Evolutionary conservation across 331 rosid species (phyloP).

Genomic region (Pyrus hybrid): DNA sequence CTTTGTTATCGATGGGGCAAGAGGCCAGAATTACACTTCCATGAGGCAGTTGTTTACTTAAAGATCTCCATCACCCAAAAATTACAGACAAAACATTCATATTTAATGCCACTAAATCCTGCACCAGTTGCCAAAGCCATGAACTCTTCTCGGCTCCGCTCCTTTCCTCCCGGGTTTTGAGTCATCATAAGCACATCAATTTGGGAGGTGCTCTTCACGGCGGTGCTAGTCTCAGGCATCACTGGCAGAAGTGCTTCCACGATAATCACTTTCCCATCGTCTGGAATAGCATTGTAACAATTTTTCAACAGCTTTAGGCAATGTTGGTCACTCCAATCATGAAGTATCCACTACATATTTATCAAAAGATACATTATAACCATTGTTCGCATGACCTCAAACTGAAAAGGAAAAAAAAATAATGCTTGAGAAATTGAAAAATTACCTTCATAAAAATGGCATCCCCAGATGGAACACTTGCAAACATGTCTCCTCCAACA

Average conservation of each 20-base stretch:
- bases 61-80: slow-evolving; percentile 14
- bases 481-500: slow-evolving; percentile 48
- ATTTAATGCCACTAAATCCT: slow-evolving; percentile 41
- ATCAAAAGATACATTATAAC: not conserved
- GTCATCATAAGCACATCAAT: slow-evolving; percentile 37
- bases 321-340: slow-evolving; percentile 45
- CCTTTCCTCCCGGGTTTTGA: slow-evolving; percentile 38
- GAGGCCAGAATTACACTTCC: no score
- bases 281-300: slow-evolving; percentile 33
- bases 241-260: slow-evolving; percentile 34
- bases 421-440: not conserved
- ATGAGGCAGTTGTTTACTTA: not conserved
- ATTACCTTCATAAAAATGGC: slow-evolving; percentile 45
- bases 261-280: slow-evolving; percentile 44
- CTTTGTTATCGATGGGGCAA: no score
- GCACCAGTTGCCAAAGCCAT: slow-evolving; percentile 30
- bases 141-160: slow-evolving; percentile 28
- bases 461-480: slow-evolving; percentile 37
- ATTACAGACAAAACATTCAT: not conserved
- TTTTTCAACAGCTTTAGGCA: slow-evolving; percentile 52
- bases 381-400: no score
- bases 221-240: slow-evolving; percentile 9
- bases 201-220: slow-evolving; percentile 1
- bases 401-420: not conserved
- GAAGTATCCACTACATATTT: slow-evolving; percentile 41